Evolutionary conservation across 2,329 filamentous ascomycete genomes (phyloP), one percentile per base, ranked within the genome.

Genomic region (Colletotrichum sp.): DNA sequence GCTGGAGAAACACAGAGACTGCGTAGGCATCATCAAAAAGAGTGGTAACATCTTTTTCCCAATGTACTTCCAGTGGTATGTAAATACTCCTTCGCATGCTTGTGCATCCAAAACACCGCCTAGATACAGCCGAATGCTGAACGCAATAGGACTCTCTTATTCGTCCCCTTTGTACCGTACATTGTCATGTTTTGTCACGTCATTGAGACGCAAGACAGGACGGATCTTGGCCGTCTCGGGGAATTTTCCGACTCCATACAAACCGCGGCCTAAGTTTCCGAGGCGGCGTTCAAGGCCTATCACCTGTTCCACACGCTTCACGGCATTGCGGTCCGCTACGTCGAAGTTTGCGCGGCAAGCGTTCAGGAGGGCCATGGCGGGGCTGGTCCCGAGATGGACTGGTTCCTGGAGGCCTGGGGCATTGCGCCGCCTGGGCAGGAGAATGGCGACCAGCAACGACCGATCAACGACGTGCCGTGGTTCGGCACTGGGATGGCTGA

Each of bases 281-380:
- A 90, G 68, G 87, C 88, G 0, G 87, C 89, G 5, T 83, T 85
- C 31, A 90, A 89, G 76, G 82, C 91, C 21, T 86, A 90, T 74
- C 89, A 86, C 29, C 84, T 93, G 13, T 92, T 90, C 74, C 86
- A 90, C 54, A 87, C 91, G 2, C 86, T 93, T 54, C 87, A 89
- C 76, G 89, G 85, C 27, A 88, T 92, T 6, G 90, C 90, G 0
- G 85, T 86, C 27, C 83, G 91, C 24, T 24, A 3, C 3, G 24
- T 24, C 24, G 24, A 24, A 24, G 24, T 24, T 24, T 24, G 24
- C 4, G 24, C 24, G 24, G 24, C 24, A 24, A 24, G 3, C 24
- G 24, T 24, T 24, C 24, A 24, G 24, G 24, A 24, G 24, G 24
- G 77, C 58, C 78, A 82, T 71, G 78, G 84, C 81, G 75, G 84